Conservation (phyloP, 2,329 filamentous ascomycete genomes). For the Trichoderma sp. region DNA sequence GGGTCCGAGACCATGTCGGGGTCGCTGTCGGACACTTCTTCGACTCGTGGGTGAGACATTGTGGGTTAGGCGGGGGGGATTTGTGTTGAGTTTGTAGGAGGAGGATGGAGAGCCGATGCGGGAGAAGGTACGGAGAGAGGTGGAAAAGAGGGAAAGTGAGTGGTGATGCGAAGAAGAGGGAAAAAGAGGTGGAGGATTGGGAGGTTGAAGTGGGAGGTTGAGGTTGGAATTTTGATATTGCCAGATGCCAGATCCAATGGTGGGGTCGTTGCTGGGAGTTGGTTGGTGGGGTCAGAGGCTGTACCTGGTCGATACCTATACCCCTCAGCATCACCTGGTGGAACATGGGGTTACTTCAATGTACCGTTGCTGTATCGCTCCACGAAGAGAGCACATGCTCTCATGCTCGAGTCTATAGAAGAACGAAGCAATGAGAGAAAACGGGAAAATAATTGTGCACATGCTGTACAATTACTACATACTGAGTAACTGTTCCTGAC, state of each 20-base stretch:
- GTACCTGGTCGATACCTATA: neutral
- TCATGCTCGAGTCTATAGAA: neutral
- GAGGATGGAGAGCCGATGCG: neutral
- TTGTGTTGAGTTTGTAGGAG: neutral
- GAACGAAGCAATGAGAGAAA: neutral
- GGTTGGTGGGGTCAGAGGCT: neutral
- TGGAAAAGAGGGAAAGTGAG: neutral
- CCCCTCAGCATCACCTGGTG: neutral
- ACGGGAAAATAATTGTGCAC: neutral
- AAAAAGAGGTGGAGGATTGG: neutral
- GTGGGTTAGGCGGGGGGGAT: constrained; percentile 20
- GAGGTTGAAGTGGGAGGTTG: neutral
- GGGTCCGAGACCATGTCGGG: constrained; percentile 67
- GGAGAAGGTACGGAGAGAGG: neutral
- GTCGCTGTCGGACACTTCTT: constrained; percentile 86
- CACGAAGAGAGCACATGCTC: neutral
- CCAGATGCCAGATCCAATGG: constrained; percentile 7
- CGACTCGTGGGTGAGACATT: constrained; percentile 85
- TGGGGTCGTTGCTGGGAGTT: neutral
- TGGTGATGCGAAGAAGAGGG: neutral
- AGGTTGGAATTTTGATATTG: constrained; percentile 5
- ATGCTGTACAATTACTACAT: neutral
- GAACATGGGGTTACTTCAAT: rapidly evolving
- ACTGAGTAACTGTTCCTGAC: neutral
- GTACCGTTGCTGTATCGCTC: neutral